A percentile compares a stretch with the other conserved stretches of the same genome.
Evolutionary conservation across 2,329 filamentous ascomycete genomes (phyloP).

Genomic region (Fusarium clavum): DNA sequence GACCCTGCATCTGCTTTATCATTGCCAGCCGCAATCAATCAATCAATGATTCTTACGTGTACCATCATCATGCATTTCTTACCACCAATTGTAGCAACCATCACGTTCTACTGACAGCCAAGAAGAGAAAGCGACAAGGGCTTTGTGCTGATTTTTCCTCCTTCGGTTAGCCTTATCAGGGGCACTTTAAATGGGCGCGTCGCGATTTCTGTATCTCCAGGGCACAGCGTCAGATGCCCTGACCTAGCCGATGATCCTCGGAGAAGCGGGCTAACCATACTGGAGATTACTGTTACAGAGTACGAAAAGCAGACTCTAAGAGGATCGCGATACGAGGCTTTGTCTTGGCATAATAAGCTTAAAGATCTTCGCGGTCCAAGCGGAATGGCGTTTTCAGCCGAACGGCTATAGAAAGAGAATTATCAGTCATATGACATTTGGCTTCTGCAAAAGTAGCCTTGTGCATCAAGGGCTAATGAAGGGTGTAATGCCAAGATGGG

Average conservation of each 20-base stretch:
- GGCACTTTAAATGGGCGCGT: background rate
- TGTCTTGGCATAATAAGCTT: slow-evolving; percentile 25
- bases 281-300: background rate
- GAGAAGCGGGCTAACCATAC: background rate
- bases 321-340: slow-evolving; percentile 7
- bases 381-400: background rate
- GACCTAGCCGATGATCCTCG: background rate
- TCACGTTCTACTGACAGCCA: background rate
- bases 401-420: background rate
- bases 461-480: background rate
- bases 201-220: slow-evolving; percentile 12
- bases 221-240: slow-evolving; percentile 14
- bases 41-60: slow-evolving; percentile 4
- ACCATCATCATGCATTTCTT: background rate
- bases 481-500: background rate
- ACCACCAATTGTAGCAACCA: background rate
- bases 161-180: background rate
- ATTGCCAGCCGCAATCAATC: background rate
- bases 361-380: background rate
- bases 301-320: background rate
- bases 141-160: background rate
- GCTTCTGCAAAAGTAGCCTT: background rate
- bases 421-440: background rate
- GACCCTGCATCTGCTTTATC: background rate
- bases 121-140: background rate